Evolutionary conservation across 1,284 basidiomycete genomes (phyloP).

Genomic region (Cutaneotrichosporon mucoides): DNA sequence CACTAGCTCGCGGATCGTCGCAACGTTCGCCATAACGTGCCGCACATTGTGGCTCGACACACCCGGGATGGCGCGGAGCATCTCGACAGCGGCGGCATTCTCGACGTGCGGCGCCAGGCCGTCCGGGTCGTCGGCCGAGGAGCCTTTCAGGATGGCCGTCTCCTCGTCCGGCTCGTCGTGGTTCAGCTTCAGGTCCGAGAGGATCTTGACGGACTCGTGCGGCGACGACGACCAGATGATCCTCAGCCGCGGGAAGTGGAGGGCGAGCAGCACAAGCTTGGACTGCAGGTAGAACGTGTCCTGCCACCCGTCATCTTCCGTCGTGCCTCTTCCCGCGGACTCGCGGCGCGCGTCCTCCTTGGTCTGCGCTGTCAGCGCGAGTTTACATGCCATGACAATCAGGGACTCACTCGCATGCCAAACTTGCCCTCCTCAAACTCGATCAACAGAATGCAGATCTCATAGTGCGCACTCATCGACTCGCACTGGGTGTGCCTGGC

Average conservation of each 20-base stretch:
- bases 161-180: slow-evolving; percentile 75
- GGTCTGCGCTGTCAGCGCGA: slow-evolving; percentile 53
- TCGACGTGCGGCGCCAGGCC: slow-evolving; percentile 28
- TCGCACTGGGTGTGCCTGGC: slow-evolving; percentile 93
- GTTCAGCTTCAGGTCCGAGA: slow-evolving; percentile 84
- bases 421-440: slow-evolving; percentile 99
- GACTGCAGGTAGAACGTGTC: slow-evolving; percentile 64
- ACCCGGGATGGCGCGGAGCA: slow-evolving; percentile 56
- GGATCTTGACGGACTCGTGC: slow-evolving; percentile 85
- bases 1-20: slow-evolving; percentile 71
- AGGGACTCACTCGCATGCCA: slow-evolving; percentile 65
- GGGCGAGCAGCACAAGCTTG: slow-evolving; percentile 82
- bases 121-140: slow-evolving; percentile 38
- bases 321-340: slow-evolving; percentile 58
- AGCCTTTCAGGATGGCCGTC: slow-evolving; percentile 71
- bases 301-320: slow-evolving; percentile 29
- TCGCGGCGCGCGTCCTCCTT: slow-evolving; percentile 50
- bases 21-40: slow-evolving; percentile 75
- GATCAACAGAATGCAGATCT: slow-evolving; percentile 89
- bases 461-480: slow-evolving; percentile 93
- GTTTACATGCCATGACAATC: slow-evolving; percentile 53
- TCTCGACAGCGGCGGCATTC: slow-evolving; percentile 46
- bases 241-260: slow-evolving; percentile 83
- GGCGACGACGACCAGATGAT: slow-evolving; percentile 98
- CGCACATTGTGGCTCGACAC: slow-evolving; percentile 79